phyloP scores from a whole-genome alignment of 306 rosid genomes.

The Prunus kanzakura region DNA sequence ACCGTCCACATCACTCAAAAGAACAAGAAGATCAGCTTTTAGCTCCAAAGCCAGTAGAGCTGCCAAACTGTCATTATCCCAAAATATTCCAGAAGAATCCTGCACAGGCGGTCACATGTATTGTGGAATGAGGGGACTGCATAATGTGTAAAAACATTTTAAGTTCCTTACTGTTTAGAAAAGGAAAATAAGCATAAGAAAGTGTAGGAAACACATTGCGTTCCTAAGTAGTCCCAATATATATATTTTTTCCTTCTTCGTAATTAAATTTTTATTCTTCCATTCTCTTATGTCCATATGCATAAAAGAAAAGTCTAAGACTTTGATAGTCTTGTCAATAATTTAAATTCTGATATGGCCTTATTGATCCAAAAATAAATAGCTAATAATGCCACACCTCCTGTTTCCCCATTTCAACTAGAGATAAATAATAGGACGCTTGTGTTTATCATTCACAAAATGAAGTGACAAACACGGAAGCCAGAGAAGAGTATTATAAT shows the following conservation, averaged over 20 bases:
- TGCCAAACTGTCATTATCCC: conserved; percentile 99
- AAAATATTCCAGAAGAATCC: conserved; percentile 99
- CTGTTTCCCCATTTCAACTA: no score
- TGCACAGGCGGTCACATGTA: conserved; percentile 32
- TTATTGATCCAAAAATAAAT: no score
- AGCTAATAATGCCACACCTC: no score
- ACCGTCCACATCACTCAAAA: conserved; percentile 96
- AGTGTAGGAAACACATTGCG: conserved; percentile 1
- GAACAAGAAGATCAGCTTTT: conserved; percentile 92
- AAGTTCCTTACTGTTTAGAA: not conserved
- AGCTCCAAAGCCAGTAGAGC: conserved; percentile 94
- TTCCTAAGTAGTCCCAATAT: conserved; percentile 3
- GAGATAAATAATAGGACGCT: no score
- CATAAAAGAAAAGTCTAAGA: not conserved
- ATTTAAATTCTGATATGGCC: no score
- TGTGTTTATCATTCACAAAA: not conserved
- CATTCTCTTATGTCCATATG: not conserved
- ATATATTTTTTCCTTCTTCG: not conserved
- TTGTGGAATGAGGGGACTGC: conserved; percentile 3
- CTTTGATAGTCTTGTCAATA: not conserved
- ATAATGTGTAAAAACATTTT: conserved; percentile 6
- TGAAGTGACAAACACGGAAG: conserved; percentile 4
- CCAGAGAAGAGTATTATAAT: conserved; percentile 7
- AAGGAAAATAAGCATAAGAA: not conserved
- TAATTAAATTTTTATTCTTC: not conserved